These are phyloP conservation scores for Tolypocladium ophioglossoides DNA, from an alignment of 2,329 filamentous ascomycete species.

Conservation along the genomic window DNA sequence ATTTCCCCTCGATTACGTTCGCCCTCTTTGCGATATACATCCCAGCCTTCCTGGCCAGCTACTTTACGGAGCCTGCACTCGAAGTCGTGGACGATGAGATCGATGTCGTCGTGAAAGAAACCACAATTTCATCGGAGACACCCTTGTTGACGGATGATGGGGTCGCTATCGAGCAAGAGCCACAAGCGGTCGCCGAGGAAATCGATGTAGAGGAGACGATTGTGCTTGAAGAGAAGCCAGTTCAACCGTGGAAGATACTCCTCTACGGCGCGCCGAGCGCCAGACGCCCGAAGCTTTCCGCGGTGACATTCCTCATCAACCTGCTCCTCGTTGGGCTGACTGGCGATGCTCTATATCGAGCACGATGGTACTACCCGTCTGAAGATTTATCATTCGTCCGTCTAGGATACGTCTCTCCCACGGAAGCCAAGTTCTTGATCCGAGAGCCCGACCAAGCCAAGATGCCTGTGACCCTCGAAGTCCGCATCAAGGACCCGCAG, in stretches of 20 bases:
- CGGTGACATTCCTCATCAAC: slow-evolving; percentile 64
- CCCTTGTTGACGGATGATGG: slow-evolving; percentile 20
- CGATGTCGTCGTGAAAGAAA: slow-evolving; percentile 43
- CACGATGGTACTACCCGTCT: slow-evolving; percentile 56
- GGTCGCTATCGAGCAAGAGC: slow-evolving; percentile 14
- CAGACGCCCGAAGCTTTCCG: slow-evolving; percentile 54
- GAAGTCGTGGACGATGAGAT: slow-evolving; percentile 51
- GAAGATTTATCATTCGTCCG: slow-evolving; percentile 76
- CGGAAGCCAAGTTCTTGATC: slow-evolving; percentile 69
- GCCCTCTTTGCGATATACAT: slow-evolving; percentile 57
- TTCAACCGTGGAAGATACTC: slow-evolving; percentile 52
- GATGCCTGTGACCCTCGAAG: slow-evolving; percentile 66
- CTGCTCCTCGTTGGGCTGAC: slow-evolving; percentile 55
- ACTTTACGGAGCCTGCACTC: slow-evolving; percentile 44
- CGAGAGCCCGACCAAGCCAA: slow-evolving; percentile 69
- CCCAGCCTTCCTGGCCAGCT: slow-evolving; percentile 50
- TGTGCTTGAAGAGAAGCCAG: slow-evolving; percentile 44
- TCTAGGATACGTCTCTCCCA: slow-evolving; percentile 75
- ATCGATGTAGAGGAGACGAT: slow-evolving; percentile 55
- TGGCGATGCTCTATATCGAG: slow-evolving; percentile 68
- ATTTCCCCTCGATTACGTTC: slow-evolving; percentile 42
- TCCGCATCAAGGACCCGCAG: slow-evolving; percentile 42
- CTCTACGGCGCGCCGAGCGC: slow-evolving; percentile 68
- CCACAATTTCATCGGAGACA: slow-evolving; percentile 18
- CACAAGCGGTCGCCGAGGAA: slow-evolving; percentile 32